Base-by-base conservation (phyloP, 306 rosid species). In the Prunus dulcis region DNA sequence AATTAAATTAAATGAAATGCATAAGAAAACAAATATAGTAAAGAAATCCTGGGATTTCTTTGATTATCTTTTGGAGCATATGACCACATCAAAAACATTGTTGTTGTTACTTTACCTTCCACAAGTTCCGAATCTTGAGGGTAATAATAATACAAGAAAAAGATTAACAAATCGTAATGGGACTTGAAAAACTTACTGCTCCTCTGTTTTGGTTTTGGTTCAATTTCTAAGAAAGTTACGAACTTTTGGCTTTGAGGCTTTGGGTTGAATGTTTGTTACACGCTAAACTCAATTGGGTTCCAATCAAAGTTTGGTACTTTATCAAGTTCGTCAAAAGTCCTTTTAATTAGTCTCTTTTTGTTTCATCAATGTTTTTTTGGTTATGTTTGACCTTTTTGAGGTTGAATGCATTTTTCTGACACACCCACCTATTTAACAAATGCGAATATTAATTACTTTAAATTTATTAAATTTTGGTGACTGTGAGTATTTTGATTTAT, bases 321-420 rank as follows among this genome's bases (percentile, higher is more conserved):
- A 63, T 68, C 66, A 75, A 63, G 86, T 66, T 78, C 82, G 73
- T 74, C 72, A 73, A 61, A 66, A 73, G 30, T 23, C 6, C 3
- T 23, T 20, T 18, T 17, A 25, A 19, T 68, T 12, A 45, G 32
- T 57, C 11, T 70, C 25, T 71, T 22, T 68, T 47, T 25, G 49
- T 75, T 73, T 74, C 43, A 38, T 69, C 73, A 41, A 53, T 43
- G 78, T 23, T 65, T 76, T 74, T 60, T 67, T 34, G 41, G 66
- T 68, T 47, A 73, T 30, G 79, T 83, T 83, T 80, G 84, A 80
- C 81, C 84, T 25, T 73, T 56, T 14, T 30, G 72, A 23, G 77
- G 67, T 62, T 58, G 53, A 81, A 71, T 71, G 72, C 73, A 71
- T 43, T 61, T 80, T 56, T 73, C 85, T 80, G 84, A 81, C 87